phyloP scores from a whole-genome alignment of 768 basidiomycete species.

The Lactarius sanguifluus region DNA sequence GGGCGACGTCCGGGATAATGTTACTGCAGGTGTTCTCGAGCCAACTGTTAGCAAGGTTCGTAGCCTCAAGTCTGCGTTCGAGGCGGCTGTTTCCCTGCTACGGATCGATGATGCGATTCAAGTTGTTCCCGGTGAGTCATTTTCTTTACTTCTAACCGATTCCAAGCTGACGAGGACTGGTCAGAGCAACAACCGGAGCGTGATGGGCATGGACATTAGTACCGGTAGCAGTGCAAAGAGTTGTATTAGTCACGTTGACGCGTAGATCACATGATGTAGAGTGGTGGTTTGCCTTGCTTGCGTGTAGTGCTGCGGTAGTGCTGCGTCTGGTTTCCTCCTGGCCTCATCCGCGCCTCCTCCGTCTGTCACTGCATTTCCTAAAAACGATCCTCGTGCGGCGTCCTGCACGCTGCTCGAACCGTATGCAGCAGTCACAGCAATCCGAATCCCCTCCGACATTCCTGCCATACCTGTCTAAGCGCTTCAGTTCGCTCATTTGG shows the following conservation, averaged over 20 bases:
- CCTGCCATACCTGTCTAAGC: slow-evolving; percentile 60
- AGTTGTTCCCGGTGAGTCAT: slow-evolving; percentile 67
- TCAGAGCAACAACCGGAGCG: slow-evolving; percentile 72
- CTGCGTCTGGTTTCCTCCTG: background rate
- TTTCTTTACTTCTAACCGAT: slow-evolving; percentile 4
- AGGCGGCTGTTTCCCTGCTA: slow-evolving; percentile 91
- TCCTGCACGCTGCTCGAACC: slow-evolving; percentile 16
- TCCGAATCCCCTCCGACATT: slow-evolving; percentile 51
- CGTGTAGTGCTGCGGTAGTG: background rate
- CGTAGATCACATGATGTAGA: slow-evolving; percentile 22
- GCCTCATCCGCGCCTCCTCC: slow-evolving; percentile 1
- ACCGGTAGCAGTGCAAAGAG: background rate
- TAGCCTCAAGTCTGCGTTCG: slow-evolving; percentile 95
- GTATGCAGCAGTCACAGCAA: slow-evolving; percentile 39
- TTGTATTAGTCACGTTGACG: slow-evolving; percentile 11
- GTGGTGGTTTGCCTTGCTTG: background rate
- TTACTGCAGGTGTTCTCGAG: slow-evolving; percentile 89
- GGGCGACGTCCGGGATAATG: slow-evolving; percentile 94
- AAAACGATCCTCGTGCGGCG: slow-evolving; percentile 38
- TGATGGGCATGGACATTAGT: slow-evolving; percentile 72
- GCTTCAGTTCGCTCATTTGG: slow-evolving; percentile 76
- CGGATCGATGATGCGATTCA: slow-evolving; percentile 97
- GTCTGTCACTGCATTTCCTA: background rate
- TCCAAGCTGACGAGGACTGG: background rate
- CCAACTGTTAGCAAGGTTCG: slow-evolving; percentile 97